Evolutionary conservation across 2,329 filamentous ascomycete species (phyloP).

Genomic region (Thielaviopsis cerberus): DNA sequence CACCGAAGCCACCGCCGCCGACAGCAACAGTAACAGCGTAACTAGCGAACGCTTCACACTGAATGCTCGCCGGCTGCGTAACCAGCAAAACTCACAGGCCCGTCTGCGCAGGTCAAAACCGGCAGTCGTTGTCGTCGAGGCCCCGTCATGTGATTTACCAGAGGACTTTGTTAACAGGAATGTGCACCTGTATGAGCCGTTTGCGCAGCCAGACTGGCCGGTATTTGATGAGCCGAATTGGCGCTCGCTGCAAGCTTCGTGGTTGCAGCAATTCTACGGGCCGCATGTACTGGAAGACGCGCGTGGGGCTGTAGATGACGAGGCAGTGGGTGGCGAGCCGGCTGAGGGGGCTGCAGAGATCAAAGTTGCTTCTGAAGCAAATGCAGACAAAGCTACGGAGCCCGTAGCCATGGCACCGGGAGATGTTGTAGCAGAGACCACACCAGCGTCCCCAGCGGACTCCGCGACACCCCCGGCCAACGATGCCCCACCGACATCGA

Average conservation of each 20-base stretch:
- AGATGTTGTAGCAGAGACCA: neutral
- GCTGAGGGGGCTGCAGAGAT: neutral
- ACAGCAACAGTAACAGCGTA: neutral
- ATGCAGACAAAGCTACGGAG: neutral
- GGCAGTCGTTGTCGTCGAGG: neutral
- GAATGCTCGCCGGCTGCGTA: constrained; percentile 4
- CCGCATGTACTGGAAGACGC: neutral
- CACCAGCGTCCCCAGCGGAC: neutral
- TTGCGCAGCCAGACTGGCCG: constrained; percentile 9
- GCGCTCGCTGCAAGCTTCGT: constrained; percentile 8
- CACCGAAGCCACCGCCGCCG: neutral
- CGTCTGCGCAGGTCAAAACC: neutral
- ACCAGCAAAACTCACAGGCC: neutral
- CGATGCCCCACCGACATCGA: neutral
- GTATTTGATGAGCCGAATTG: constrained; percentile 10
- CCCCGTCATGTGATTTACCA: constrained; percentile 2
- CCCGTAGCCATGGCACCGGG: neutral
- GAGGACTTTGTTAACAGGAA: constrained; percentile 1
- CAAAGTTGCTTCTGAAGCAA: neutral
- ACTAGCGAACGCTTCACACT: constrained; percentile 4
- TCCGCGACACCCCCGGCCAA: neutral
- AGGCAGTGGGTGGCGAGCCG: neutral
- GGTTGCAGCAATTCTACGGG: constrained; percentile 11
- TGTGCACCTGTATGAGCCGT: constrained; percentile 8
- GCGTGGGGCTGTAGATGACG: neutral